Conservation (phyloP, 2,329 filamentous ascomycete genomes). For the Fusarium mexicanum region DNA sequence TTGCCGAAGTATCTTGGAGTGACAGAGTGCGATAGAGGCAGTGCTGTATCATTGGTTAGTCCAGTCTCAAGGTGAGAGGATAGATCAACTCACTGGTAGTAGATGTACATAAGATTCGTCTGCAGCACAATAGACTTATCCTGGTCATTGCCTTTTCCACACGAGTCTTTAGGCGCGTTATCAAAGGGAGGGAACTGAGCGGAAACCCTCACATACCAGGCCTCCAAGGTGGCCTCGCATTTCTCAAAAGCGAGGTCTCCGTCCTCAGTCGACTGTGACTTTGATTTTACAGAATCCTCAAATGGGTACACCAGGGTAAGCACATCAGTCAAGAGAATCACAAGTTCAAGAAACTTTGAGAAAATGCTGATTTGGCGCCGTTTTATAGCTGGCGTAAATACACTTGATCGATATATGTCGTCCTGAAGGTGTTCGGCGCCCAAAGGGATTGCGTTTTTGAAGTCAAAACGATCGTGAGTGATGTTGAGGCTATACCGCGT, state of each 20-base stretch:
- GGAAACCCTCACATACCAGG: neutral
- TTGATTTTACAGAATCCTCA: neutral
- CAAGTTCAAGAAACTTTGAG: neutral
- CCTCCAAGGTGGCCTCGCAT: neutral
- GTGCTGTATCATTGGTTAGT: neutral
- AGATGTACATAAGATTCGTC: neutral
- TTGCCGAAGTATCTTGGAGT: neutral
- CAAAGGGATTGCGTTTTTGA: neutral
- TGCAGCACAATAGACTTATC: neutral
- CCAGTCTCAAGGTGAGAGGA: too few species aligned
- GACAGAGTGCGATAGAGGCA: neutral
- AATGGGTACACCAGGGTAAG: neutral
- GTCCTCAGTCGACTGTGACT: neutral
- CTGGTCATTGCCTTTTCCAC: neutral
- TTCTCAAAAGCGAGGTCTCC: neutral
- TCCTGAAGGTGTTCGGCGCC: neutral
- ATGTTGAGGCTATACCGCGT: neutral
- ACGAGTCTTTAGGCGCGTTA: neutral
- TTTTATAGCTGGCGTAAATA: neutral
- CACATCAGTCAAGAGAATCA: neutral
- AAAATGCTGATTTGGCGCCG: neutral
- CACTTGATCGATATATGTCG: neutral
- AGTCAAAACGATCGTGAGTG: neutral
- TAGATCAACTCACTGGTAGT: neutral
- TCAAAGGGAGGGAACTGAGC: neutral